Evolutionary conservation across 2,329 filamentous ascomycete genomes (phyloP).

Genomic region (Penicillium sp.): DNA sequence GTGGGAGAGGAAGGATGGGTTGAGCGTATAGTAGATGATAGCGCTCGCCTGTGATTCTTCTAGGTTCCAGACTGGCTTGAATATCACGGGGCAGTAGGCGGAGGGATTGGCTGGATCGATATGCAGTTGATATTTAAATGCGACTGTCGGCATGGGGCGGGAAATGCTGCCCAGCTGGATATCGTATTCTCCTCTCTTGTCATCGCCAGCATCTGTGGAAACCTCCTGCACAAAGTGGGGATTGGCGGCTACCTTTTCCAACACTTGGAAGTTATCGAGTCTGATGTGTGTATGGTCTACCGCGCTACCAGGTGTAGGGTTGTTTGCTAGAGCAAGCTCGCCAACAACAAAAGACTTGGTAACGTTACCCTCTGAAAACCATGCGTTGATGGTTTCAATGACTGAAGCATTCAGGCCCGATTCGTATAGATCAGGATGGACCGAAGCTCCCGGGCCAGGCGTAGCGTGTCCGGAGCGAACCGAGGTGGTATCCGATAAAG

Average conservation of each 20-base stretch:
- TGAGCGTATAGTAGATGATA: conserved; percentile 79
- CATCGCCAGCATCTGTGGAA: conserved; percentile 45
- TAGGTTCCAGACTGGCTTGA: conserved; percentile 78
- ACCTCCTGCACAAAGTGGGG: conserved; percentile 79
- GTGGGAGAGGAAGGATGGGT: conserved; percentile 63
- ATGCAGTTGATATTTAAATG: conserved; percentile 90
- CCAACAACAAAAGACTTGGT: conserved; percentile 75
- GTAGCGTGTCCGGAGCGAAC: conserved; percentile 84
- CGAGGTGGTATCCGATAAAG: conserved; percentile 81
- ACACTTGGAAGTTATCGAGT: conserved; percentile 80
- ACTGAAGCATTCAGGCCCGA: conserved; percentile 84
- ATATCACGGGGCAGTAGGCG: conserved; percentile 67
- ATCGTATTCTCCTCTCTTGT: conserved; percentile 73
- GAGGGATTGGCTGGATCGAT: conserved; percentile 59
- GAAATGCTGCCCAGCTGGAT: conserved; percentile 70
- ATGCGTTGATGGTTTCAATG: conserved; percentile 85
- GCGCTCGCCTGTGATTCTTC: conserved; percentile 83
- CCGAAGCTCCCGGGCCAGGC: conserved; percentile 64
- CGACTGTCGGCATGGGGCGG: conserved; percentile 65
- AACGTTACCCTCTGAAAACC: conserved; percentile 72
- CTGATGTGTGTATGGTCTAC: conserved; percentile 65
- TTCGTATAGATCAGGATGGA: conserved; percentile 77
- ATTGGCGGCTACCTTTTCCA: conserved; percentile 93
- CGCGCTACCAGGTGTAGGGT: conserved; percentile 43
- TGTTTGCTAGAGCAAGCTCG: conserved; percentile 86